Conservation (phyloP, 2,329 filamentous ascomycete genomes). For the Ceratocystis cacaofunesta region DNA sequence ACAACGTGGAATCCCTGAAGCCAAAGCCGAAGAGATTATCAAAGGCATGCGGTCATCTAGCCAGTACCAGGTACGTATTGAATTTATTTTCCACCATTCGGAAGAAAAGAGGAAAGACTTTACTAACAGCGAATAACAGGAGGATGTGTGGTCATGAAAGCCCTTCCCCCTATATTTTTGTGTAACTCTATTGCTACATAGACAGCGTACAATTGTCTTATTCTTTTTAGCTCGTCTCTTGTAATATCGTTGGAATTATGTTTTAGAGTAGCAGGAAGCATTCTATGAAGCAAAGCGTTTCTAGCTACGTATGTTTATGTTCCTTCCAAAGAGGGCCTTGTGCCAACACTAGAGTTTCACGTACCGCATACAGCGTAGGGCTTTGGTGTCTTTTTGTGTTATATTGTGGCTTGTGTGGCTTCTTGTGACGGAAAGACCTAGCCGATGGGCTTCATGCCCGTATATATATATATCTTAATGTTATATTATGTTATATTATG, state of each 20-base stretch:
- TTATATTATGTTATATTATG: no score
- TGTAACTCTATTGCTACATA: constrained; percentile 5
- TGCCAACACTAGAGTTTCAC: neutral
- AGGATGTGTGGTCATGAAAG: constrained; percentile 55
- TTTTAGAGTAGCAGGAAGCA: neutral
- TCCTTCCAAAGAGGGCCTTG: neutral
- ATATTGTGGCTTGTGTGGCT: neutral
- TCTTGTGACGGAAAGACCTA: neutral
- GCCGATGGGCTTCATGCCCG: no score
- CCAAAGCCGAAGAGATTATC: constrained; percentile 89
- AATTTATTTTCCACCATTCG: neutral
- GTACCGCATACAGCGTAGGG: neutral
- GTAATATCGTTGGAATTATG: neutral
- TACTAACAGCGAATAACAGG: constrained; percentile 28
- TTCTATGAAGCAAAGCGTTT: neutral
- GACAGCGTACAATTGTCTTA: constrained; percentile 11
- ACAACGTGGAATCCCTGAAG: constrained; percentile 64
- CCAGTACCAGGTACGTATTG: constrained; percentile 68
- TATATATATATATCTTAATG: no score
- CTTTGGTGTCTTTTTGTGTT: neutral
- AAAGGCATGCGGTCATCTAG: constrained; percentile 92
- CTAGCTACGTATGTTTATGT: neutral
- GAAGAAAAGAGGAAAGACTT: neutral
- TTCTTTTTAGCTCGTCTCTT: constrained; percentile 14
- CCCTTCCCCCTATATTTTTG: neutral